Evolutionary conservation across 2,329 filamentous ascomycete genomes (phyloP).

Genomic region (Tolypocladium ovalisporum): DNA sequence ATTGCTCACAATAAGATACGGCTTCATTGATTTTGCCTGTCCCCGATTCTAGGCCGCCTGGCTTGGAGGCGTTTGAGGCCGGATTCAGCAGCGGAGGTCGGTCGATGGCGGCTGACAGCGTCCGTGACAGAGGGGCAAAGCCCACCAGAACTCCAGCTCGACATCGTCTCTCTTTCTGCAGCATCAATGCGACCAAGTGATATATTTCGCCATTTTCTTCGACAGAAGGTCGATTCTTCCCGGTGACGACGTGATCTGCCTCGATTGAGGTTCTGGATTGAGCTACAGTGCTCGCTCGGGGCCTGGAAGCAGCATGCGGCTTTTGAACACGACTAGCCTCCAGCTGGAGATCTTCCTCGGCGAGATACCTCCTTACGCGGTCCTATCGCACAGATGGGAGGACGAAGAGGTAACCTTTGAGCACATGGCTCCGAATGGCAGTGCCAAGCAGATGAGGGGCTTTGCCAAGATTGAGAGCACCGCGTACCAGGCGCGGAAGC

Average conservation of each 20-base stretch:
- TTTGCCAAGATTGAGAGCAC: slow-evolving; percentile 10
- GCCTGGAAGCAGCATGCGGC: not conserved
- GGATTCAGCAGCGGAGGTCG: not conserved
- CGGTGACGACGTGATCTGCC: not conserved
- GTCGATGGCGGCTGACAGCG: not conserved
- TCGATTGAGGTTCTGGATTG: not conserved
- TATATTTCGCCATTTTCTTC: not conserved
- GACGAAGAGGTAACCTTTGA: slow-evolving; percentile 14
- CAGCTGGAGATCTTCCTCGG: slow-evolving; percentile 2
- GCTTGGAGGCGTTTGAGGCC: too few relatives aligned
- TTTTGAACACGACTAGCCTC: not conserved
- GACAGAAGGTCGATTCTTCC: not conserved
- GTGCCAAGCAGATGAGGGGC: slow-evolving; percentile 3
- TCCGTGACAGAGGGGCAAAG: too few relatives aligned
- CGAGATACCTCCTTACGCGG: slow-evolving; percentile 12
- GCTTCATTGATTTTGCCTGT: too few relatives aligned
- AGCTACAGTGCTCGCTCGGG: not conserved
- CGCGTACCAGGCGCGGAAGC: slow-evolving; percentile 5
- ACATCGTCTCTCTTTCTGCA: not conserved
- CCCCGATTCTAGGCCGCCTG: too few relatives aligned
- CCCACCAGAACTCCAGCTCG: not conserved
- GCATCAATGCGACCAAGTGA: not conserved
- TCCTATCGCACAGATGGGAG: slow-evolving; percentile 19
- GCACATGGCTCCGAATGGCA: slow-evolving; percentile 3
- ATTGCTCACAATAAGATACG: not conserved